Evolutionary conservation across 345 rosid genomes (phyloP), one percentile per base, ranked within the genome.

Genomic region (Eucalyptus pauciflora): DNA sequence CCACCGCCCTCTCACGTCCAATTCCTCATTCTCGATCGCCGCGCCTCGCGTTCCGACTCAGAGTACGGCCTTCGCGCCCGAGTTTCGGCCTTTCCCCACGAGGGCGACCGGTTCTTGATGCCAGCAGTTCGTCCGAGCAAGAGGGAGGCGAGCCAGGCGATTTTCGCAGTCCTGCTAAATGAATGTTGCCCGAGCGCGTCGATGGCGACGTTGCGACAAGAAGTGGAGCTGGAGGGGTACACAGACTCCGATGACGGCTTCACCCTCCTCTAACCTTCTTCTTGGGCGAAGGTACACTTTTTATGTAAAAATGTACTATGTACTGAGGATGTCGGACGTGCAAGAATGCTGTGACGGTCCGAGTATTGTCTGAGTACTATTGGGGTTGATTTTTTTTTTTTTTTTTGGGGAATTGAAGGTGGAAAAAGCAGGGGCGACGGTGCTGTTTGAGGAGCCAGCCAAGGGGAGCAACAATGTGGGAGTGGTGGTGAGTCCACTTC

Each of bases 381-480:
- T n/a, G n/a, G n/a, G n/a, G 17, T 50, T 14, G 88, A 22, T 25
- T 64, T 49, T 37, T 18, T n/a, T n/a, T n/a, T n/a, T 15, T 7
- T 51, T 51, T 51, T 52, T 52, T 3, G 2, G 56, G 71, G 62
- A 54, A 81, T 71, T 83, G 86, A 89, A 95, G 99, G 95, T 96
- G 90, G 99, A 96, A 16, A 97, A 96, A 92, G 97, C 98, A 87
- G 99, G 98, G 87, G 98, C 97, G 10, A 95, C 94, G 60, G 96
- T 90, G 89, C 92, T 97, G 89, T 96, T 96, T 90, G 97, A 97
- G 94, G 95, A 96, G 89, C 86, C 92, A 58, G 92, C 89, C 27
- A 93, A 92, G 86, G 95, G 94, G 89, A 94, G 93, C 88, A 96
- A 97, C 94, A 96, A 92, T 89, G 87, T 95, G 41, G 99, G 99